Evolutionary conservation across 1,139 yeast genomes (phyloP), one percentile per base, ranked within the genome.

Genomic region (Geotrichum fermentans): DNA sequence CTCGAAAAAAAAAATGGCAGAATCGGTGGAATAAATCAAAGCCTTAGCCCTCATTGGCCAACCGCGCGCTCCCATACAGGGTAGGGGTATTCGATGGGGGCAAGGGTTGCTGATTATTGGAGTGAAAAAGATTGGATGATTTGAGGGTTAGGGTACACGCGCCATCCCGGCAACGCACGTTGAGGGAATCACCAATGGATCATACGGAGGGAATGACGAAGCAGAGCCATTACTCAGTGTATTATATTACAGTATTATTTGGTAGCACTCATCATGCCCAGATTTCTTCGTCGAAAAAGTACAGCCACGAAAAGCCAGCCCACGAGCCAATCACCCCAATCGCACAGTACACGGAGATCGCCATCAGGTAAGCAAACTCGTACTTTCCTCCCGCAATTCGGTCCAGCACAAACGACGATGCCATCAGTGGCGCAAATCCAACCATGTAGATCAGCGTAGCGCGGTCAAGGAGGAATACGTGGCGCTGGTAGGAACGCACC

Each of bases 281-380:
- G 34, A 64, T 49, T 35, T 59, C 64, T 38, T 63, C 66, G 40
- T 59, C 67, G 48, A 87, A 80, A 64, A 89, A 85, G 63, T 87
- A 90, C 44, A 86, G 70, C 95, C 96, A 88, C 51, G 85, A 79
- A 56, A 92, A 78, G 1, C 95, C 94, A 54, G 84, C 78, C 95
- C 96, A 94, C 49, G 95, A 81, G 43, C 89, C 77, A 4, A 90
- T 73, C 2, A 92, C 80, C 5, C 98, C 99, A 29, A 87, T 57
- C 0, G 89, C 80, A 65, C 97, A 88, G 66, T 90, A 90, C 1
- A 87, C 83, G 57, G 96, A 87, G 50, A 87, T 78, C 8, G 82
- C 69, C 87, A 92, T 87, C 56, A 92, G 73, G 45, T 87, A 80
- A 54, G 87, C 69, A 61, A 89, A 92, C 64, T 87, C 86, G 53